phyloP scores from a whole-genome alignment of 2,329 filamentous ascomycete genomes.

The Stemphylium vesicarium region DNA sequence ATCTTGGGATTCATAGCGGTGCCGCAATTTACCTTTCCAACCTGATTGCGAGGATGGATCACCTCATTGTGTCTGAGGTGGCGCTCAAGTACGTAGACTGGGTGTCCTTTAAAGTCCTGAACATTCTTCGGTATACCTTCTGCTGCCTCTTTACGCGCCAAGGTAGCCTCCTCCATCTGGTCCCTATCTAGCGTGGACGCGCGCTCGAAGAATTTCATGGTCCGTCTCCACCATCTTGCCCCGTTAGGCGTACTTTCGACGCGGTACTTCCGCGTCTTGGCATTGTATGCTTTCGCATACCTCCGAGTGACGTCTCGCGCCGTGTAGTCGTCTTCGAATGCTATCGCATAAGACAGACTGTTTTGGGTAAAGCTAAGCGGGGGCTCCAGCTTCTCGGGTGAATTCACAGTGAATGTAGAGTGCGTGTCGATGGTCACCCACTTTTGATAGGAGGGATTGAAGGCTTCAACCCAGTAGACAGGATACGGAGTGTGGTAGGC shows the following conservation, averaged over 20 bases:
- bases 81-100: conserved; percentile 75
- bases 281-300: conserved; percentile 86
- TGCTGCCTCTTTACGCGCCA: conserved; percentile 71
- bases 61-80: conserved; percentile 86
- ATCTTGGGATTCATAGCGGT: conserved; percentile 62
- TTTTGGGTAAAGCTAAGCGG: conserved; percentile 79
- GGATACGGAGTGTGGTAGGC: conserved; percentile 78
- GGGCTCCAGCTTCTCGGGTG: conserved; percentile 79
- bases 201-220: conserved; percentile 54
- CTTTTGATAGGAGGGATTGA: conserved; percentile 84
- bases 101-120: conserved; percentile 86
- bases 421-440: conserved; percentile 90
- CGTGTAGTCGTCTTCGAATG: conserved; percentile 79
- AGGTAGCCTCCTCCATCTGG: conserved; percentile 80
- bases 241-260: conserved; percentile 71
- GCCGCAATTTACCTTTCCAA: conserved; percentile 79
- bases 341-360: conserved; percentile 80
- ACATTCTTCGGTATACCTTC: conserved; percentile 86
- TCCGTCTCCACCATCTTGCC: conserved; percentile 61
- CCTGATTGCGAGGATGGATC: conserved; percentile 71
- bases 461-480: conserved; percentile 92
- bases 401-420: conserved; percentile 79
- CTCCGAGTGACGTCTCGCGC: conserved; percentile 85
- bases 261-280: conserved; percentile 83
- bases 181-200: conserved; percentile 66